Base-by-base conservation (phyloP, 1,284 basidiomycete species). In the Sutorius eximius region DNA sequence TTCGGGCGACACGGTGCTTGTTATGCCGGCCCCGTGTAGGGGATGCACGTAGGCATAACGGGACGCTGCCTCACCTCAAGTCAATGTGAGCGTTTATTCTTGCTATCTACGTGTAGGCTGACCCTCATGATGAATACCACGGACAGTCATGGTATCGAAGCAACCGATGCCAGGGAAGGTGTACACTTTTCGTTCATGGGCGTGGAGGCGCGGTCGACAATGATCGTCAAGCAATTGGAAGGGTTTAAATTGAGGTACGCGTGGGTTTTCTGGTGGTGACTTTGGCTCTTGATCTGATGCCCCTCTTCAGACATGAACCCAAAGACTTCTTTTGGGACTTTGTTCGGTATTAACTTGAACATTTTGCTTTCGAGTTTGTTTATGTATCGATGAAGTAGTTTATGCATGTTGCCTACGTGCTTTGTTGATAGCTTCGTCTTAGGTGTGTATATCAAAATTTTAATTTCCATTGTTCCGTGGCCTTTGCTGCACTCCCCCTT, bases 1-100 rank as follows among this genome's bases (percentile, higher is more conserved):
- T 1, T 13, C 18, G 2, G 11, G 15, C 24, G n/a, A 32, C n/a
- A 8, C 45, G 20, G 15, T 58, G 56, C 33, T 45, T 58, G 29
- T 22, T 57, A 9, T 57, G 56, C 37, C 49, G 27, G 12, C 49
- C 20, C n/a, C 30, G 20, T 20, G 56, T 58, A 13, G 55, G 55
- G 6, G 45, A n/a, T 34, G 45, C 18, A 15, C 7, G 8, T 1
- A 10, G 1, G 1, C 11, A 29, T 9, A 1, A n/a, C 1, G 2
- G 0, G 8, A 32, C 15, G 6, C 2, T 13, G 1, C 2, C 12
- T 4, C 55, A 57, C 30, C 18, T 51, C 27, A 0, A 5, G 6
- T 1, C 1, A 3, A 0, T 2, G 55, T 57, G 40, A 52, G 55
- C 7, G 11, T 24, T 34, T 30, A 40, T 24, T 8, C 12, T 45